Conservation (phyloP, 352 stramenopile species). For the Globisporangium cylindrosporum region DNA sequence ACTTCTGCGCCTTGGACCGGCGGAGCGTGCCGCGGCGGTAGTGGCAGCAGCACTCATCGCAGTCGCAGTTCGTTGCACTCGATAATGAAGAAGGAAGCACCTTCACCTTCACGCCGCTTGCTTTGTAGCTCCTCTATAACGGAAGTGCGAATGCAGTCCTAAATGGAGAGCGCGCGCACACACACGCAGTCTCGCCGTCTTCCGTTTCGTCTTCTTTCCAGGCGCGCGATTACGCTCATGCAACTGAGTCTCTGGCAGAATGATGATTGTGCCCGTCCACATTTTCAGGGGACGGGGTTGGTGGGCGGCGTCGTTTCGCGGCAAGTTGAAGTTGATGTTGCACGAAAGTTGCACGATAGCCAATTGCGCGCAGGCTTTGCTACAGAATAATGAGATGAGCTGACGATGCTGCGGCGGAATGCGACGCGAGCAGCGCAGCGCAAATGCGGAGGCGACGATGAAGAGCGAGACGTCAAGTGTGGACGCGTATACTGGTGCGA, state of each 20-base stretch:
- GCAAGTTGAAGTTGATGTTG: conserved; percentile 29
- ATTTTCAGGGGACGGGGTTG: not conserved
- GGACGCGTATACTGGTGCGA: not conserved
- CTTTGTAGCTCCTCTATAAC: conserved; percentile 14
- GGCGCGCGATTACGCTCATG: conserved; percentile 1
- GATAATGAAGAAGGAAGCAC: too few species aligned
- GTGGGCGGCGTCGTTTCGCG: conserved; percentile 19
- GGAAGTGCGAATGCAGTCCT: not conserved
- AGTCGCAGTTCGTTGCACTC: not conserved
- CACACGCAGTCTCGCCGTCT: not conserved
- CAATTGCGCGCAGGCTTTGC: not conserved
- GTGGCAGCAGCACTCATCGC: conserved; percentile 4
- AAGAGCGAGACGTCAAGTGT: not conserved
- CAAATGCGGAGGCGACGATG: not conserved
- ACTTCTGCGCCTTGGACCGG: conserved; percentile 18
- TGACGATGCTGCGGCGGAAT: not conserved
- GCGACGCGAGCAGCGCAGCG: not conserved
- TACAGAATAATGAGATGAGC: not conserved
- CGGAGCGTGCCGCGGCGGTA: conserved; percentile 9
- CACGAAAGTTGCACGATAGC: conserved; percentile 33
- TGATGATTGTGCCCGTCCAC: not conserved
- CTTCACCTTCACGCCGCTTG: conserved; percentile 9
- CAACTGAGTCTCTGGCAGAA: not conserved
- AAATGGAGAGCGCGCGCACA: not conserved
- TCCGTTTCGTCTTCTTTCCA: conserved; percentile 4